Percentiles rank a stretch among this genome's conserved stretches.
These are phyloP conservation scores for Solanum etuberosum DNA, from an alignment of 257 asterid genomes.

Conservation along the genomic window DNA sequence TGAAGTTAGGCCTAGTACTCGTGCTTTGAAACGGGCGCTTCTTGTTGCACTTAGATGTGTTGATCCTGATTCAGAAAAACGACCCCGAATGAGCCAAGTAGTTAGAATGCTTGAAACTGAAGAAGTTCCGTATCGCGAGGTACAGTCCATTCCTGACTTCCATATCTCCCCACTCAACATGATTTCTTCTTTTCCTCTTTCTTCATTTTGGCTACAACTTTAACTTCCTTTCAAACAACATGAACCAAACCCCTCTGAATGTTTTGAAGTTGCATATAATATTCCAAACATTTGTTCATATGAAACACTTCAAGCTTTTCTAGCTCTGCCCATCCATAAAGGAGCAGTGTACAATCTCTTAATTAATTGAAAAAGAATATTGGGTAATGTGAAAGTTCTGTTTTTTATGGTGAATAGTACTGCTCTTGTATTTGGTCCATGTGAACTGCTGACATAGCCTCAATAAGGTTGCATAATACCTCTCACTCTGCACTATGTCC, in stretches of 20 bases:
- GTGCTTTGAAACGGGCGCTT: constrained; percentile 80
- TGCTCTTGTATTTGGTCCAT: not conserved
- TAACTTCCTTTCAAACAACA: not conserved
- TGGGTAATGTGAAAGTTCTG: not conserved
- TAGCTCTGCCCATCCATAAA: not conserved
- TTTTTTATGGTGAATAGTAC: not conserved
- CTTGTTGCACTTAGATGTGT: constrained; percentile 85
- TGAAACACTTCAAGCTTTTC: not conserved
- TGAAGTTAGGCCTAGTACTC: constrained; percentile 58
- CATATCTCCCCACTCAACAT: not conserved
- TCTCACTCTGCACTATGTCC: not conserved
- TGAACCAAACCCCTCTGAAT: not conserved
- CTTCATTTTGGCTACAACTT: not conserved
- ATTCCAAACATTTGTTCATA: not conserved
- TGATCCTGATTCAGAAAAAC: constrained; percentile 88
- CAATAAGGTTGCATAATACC: not conserved
- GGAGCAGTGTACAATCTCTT: not conserved
- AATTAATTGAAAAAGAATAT: not conserved
- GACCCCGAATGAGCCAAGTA: constrained; percentile 90
- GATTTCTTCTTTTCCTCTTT: not conserved
- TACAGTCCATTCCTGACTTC: constrained; percentile 3
- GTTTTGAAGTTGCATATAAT: not conserved
- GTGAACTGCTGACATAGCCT: not conserved
- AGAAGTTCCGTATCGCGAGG: constrained; percentile 75
- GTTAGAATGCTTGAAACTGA: constrained; percentile 89